Evolutionary conservation across 1,284 basidiomycete genomes (phyloP), one percentile per base, ranked within the genome.

Genomic region (Boletus holoroseus): DNA sequence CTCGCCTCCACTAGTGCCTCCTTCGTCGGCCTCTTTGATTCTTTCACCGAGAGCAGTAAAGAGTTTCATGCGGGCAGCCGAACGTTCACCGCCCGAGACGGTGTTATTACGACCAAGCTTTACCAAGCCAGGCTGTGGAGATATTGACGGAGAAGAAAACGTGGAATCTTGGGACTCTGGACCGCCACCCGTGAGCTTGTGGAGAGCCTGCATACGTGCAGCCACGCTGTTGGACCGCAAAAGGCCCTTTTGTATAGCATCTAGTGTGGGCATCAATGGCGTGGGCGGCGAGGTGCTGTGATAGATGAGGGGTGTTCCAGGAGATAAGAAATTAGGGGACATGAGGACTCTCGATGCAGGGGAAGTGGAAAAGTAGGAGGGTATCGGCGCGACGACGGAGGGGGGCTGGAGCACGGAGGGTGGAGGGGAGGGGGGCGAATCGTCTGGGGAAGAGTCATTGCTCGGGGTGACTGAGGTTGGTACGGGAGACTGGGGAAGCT

Each of bases 201-300:
- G 79, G 76, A 89, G 77, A 9, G 85, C 85, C 73, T 83, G 75
- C 64, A 81, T 79, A 46, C 81, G 78, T 22, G 81, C 78, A 7
- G 75, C 71, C 24, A 86, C 84, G 63, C 88, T 90, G 62, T 89
- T 89, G 3, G 87, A 89, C 16, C 88, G 81, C 63, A 84, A 81
- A 6, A 91, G 73, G 22, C 84, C 80, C 55, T 74, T 77, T 64
- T 79, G 82, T 44, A 90, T 68, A 22, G 83, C 83, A 62, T 88
- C 85, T 3, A 91, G 72, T 7, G 85, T 78, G 1, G 86, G 87
- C 44, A 87, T 68, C 53, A 74, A 57, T 12, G 84, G 83, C 1
- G 81, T 82, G 5, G 82, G 76, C 5, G 85, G 78, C 5, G 81
- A 78, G n/a, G 79, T 77, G 5, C 78, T 77, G 20, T 82, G 77